Base-by-base conservation (phyloP, 2,329 filamentous ascomycete species). In the Botryotinia calthae region DNA sequence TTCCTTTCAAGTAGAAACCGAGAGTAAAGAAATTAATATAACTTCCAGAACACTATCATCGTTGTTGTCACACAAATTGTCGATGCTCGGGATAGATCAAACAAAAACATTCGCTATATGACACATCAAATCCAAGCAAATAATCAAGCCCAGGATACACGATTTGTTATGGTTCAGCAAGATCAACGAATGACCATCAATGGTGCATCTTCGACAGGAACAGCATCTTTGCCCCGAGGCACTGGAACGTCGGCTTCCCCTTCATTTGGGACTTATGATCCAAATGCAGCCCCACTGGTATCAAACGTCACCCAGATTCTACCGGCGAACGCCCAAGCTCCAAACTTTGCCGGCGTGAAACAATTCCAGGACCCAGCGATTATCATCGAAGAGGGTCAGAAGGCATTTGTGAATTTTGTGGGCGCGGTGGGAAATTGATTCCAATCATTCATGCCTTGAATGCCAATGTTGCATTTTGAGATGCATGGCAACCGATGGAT, bases 1-100 rank as follows among this genome's bases (percentile, higher is more conserved):
- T 51, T 34, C 5, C n/a, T 8, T 22, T 58, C 18, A 6, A 10
- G 37, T 31, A 31, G 9, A 14, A 42, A 6, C 16, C 6, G 10
- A 8, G 18, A 40, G 37, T 14, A 51, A n/a, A 75, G 76, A 73
- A 77, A 56, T 66, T 42, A 22, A 74, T 18, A n/a, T 64, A 18
- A n/a, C 40, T 14, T 34, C 6, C 34, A 80, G 78, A 80, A 80
- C 71, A 80, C 76, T 37, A 65, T 80, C 46, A 74, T 79, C n/a
- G 71, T 79, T 14, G 72, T 80, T 63, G 74, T 80, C 7, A 78
- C 78, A 40, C 62, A 77, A 61, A 75, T 80, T 20, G 73, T 75
- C 44, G 78, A 80, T 63, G 74, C 72, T 63, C 76, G 78, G 31
- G 64, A 76, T 40, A 34, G 25, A 16, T 74, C 70, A 51, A 77